Evolutionary conservation across 2,329 filamentous ascomycete genomes (phyloP), one percentile per base, ranked within the genome.

Genomic region (Trichoderma arundinaceum): DNA sequence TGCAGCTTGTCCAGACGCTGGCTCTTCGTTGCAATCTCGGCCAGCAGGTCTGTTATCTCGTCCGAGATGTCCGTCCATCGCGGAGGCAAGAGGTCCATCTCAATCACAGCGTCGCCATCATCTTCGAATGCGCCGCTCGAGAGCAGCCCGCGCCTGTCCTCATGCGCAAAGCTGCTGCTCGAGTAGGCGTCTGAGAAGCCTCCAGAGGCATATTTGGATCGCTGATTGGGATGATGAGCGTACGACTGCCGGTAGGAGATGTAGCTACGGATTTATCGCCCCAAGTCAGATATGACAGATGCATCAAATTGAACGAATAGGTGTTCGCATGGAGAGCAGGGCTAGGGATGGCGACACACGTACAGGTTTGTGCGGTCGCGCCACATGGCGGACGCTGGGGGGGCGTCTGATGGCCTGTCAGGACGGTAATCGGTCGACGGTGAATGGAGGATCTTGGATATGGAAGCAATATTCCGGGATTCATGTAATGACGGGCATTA

Each of bases 171-270:
- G 71, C 74, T 79, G 64, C 75, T 73, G 70, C 82, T 85, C 76
- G 86, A 82, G 72, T 86, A 85, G 68, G 80, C 77, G 70, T 89
- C 87, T 68, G 83, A 82, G 75, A 87, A 88, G 78, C 84, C 85
- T 68, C 76, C 74, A 59, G 77, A 78, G 67, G 84, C 81, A 81
- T 90, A 91, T 73, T 89, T 89, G 71, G 88, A 88, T 80, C 93
- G 92, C 81, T 96, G 94, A 68, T 89, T 87, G 62, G 95, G 95
- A 77, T 97, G 94, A 79, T 98, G 95, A 73, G 93, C 88, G 80
- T 97, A 98, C 74, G 94, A 98, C 82, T 99, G 95, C 75, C 95
- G 94, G 84, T 98, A 99, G 79, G 95, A 98, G 77, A 99, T 95
- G 79, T 96, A 99, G 77, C 94, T 97, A 75, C 48, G 65, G 49